These are phyloP conservation scores for Lepiota venenata DNA, from an alignment of 768 basidiomycete genomes.

Conservation along the genomic window DNA sequence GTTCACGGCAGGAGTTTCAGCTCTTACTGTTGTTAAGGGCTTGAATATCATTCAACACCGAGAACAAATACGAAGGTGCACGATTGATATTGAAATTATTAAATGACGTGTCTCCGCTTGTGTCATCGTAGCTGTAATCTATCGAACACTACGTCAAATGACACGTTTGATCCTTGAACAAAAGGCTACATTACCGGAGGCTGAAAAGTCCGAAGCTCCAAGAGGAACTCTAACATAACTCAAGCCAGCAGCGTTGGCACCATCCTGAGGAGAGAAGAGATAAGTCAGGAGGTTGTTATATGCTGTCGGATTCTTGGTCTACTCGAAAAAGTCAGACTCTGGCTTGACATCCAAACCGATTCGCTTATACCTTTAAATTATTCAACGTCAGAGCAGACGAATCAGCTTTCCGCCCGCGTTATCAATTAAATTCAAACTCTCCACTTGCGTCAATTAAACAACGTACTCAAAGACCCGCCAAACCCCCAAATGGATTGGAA, in stretches of 20 bases:
- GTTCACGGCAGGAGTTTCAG: not conserved
- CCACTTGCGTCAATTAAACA: not conserved
- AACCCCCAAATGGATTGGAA: constrained; percentile 64
- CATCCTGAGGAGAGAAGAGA: constrained; percentile 60
- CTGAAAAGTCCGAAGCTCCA: constrained; percentile 69
- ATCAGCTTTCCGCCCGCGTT: constrained; percentile 44
- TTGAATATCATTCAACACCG: constrained; percentile 56
- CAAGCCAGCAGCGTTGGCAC: constrained; percentile 57
- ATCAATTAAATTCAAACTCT: not conserved
- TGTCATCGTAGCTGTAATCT: constrained; percentile 63
- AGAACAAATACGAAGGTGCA: constrained; percentile 58
- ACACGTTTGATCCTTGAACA: not conserved
- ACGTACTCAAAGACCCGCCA: constrained; percentile 57
- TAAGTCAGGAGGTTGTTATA: constrained; percentile 57
- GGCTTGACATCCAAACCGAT: too few species aligned
- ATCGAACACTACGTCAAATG: constrained; percentile 4
- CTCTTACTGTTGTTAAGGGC: constrained; percentile 44
- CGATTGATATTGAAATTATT: constrained; percentile 47
- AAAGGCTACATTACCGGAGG: constrained; percentile 33
- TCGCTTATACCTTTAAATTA: constrained; percentile 51
- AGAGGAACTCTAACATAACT: constrained; percentile 64
- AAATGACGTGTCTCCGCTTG: constrained; percentile 53
- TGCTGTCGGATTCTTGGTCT: constrained; percentile 45
- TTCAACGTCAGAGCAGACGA: constrained; percentile 58
- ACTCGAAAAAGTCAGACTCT: not conserved